Conservation (phyloP, 2,329 filamentous ascomycete species). For the Alternaria hordeiaustralica region DNA sequence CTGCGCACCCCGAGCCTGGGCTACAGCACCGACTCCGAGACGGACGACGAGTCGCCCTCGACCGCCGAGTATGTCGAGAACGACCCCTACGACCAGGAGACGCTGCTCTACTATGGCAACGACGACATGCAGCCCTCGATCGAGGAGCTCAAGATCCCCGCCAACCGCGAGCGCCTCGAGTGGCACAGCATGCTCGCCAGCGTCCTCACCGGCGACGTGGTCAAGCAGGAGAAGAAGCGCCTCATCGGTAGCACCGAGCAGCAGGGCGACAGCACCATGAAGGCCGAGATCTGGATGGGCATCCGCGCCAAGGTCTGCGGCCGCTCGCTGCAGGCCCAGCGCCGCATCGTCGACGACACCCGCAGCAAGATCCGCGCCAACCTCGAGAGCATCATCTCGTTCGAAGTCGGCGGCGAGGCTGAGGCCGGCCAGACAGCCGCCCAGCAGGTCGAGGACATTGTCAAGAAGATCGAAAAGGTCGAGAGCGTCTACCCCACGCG, state of each 20-base stretch:
- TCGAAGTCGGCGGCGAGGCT: constrained; percentile 91
- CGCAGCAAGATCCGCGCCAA: constrained; percentile 74
- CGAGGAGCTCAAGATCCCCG: constrained; percentile 87
- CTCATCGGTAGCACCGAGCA: constrained; percentile 82
- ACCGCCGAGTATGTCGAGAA: constrained; percentile 82
- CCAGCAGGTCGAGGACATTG: constrained; percentile 88
- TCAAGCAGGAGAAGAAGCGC: constrained; percentile 96
- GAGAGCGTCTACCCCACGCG: constrained; percentile 86
- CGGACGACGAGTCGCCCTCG: constrained; percentile 88
- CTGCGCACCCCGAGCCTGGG: constrained; percentile 72
- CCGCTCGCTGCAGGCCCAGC: constrained; percentile 81
- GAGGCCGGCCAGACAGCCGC: constrained; percentile 87
- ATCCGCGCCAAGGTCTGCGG: constrained; percentile 84
- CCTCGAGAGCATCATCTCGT: constrained; percentile 88
- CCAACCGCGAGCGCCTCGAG: constrained; percentile 87
- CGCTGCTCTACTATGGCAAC: constrained; percentile 89
- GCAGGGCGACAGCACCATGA: constrained; percentile 71
- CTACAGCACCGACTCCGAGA: constrained; percentile 77
- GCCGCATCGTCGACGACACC: constrained; percentile 85
- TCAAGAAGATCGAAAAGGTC: constrained; percentile 87
- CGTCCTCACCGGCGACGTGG: constrained; percentile 93
- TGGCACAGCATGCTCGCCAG: constrained; percentile 99
- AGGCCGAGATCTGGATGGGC: constrained; percentile 83
- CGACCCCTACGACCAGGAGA: constrained; percentile 88
- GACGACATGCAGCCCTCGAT: constrained; percentile 87